Percentiles rank a stretch among this genome's conserved stretches.
These are phyloP conservation scores for Sabuloglossum arenarium DNA, from an alignment of 495 filamentous ascomycete genomes.

Conservation along the genomic window DNA sequence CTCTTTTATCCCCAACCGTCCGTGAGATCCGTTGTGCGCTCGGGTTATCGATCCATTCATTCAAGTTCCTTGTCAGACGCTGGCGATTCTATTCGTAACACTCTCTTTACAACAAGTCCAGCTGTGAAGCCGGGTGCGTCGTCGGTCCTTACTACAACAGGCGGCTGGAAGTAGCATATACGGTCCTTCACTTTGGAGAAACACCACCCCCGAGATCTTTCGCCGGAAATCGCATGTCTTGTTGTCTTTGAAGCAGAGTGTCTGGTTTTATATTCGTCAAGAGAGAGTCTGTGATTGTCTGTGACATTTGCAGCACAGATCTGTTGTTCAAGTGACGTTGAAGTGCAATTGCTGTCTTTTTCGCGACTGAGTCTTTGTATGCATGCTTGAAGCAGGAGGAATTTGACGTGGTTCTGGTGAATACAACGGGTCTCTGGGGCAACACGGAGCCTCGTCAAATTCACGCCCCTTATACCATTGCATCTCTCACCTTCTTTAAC, in stretches of 20 bases:
- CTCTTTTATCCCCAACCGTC: background rate
- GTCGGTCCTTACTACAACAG: background rate
- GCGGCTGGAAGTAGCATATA: background rate
- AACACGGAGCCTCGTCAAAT: background rate
- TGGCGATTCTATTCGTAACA: background rate
- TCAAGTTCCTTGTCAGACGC: background rate
- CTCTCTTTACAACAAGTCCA: background rate
- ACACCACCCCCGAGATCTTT: too few species aligned
- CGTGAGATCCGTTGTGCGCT: background rate
- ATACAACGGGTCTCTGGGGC: background rate
- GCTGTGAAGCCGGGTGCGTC: background rate
- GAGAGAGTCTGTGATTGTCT: background rate
- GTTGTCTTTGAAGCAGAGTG: background rate
- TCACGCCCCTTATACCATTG: background rate
- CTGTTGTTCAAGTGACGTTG: background rate
- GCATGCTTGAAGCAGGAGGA: background rate
- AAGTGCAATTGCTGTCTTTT: background rate
- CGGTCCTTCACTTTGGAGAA: background rate
- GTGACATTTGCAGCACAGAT: background rate
- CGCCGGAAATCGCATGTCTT: background rate
- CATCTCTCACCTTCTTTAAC: background rate
- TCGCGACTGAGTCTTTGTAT: background rate
- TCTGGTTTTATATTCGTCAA: background rate
- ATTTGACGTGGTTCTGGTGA: background rate
- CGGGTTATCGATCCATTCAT: background rate